Evolutionary conservation across 1,139 yeast genomes (phyloP), one percentile per base, ranked within the genome.

Genomic region (Blastobotrys persicus): DNA sequence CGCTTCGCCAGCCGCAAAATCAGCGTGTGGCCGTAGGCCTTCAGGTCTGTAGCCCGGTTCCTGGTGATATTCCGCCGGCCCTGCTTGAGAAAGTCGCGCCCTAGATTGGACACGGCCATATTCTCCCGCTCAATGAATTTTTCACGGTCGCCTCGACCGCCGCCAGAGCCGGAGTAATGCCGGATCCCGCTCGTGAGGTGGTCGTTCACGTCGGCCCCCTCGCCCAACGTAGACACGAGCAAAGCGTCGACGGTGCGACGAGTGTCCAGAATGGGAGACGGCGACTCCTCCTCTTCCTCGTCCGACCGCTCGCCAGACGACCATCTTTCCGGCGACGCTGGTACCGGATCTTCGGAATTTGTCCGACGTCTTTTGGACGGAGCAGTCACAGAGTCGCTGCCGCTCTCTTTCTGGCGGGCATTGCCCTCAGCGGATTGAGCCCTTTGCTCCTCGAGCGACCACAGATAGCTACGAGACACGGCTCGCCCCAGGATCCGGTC

Each of bases 401-500:
- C n/a, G n/a, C n/a, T n/a, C n/a, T n/a, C n/a, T n/a, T n/a, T n/a
- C n/a, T n/a, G n/a, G n/a, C n/a, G n/a, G n/a, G 28, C 9, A 23
- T 23, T 23, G 5, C 9, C 28, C 28, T 23, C 28, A 23, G 9
- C 28, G 9, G 28, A 5, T 23, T 23, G 28, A 9, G 28, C 28
- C 9, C 28, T 23, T 9, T 23, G 17, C 32, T 45, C 48, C 17
- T 45, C 48, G 35, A 45, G 18, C 2, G 45, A 31, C 41, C 43
- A 42, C 4, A 45, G 31, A 20, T 45, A 45, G n/a, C 48, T 41
- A 16, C 48, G 31, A 14, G 33, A 31, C 2, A 45, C 48, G 3
- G 40, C 31, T 12, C 48, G 35, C 4, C 48, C 48, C 28, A 45
- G n/a, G 4, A 45, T 44, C 14, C 44, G 13, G 28, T 45, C 48